Evolutionary conservation across 352 stramenopile genomes (phyloP), one percentile per base, ranked within the genome.

Genomic region (Pythium rishiriense): DNA sequence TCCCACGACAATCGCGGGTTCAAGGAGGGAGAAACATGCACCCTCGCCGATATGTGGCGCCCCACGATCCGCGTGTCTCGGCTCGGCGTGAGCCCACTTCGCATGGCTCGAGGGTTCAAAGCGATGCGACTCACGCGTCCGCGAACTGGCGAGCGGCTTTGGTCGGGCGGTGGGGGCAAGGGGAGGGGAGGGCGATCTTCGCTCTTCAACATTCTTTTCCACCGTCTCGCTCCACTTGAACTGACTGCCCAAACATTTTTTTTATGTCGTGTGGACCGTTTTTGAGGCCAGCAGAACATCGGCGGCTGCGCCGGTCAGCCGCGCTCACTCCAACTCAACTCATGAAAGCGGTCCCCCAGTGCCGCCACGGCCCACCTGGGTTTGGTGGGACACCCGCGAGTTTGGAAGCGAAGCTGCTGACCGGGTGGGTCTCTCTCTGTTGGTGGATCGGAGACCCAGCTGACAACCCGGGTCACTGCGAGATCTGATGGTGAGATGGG

Each of bases 111-210:
- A 31, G n/a, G 41, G 54, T 61, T 61, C 53, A 61, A 61, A 45
- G 42, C 54, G 41, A 41, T 33, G 39, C 25, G 37, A 31, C 24
- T 15, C n/a, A n/a, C n/a, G n/a, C n/a, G 45, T 12, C 21, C 12
- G 26, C 53, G 59, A 66, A 66, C 59, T 66, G 59, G 59, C 59
- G 49, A 66, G 59, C 33, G 53, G 59, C 49, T 60, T 55, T 53
- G 51, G 21, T 12, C 41, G 47, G 28, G 9, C 47, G 51, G 21
- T 12, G 54, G 47, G 28, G 9, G 17, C 11, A 29, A 15, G 45
- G 4, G 45, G 24, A 8, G 22, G 31, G 49, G n/a, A 17, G 37
- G 5, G 25, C 58, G 58, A 65, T 65, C 58, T 65, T 65, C 52
- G 48, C 21, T n/a, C 58, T 65, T 65, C 58, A 65, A 65, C 58